These are phyloP conservation scores for Candida lessepsii DNA, from an alignment of 805 yeast species.

Conservation along the genomic window DNA sequence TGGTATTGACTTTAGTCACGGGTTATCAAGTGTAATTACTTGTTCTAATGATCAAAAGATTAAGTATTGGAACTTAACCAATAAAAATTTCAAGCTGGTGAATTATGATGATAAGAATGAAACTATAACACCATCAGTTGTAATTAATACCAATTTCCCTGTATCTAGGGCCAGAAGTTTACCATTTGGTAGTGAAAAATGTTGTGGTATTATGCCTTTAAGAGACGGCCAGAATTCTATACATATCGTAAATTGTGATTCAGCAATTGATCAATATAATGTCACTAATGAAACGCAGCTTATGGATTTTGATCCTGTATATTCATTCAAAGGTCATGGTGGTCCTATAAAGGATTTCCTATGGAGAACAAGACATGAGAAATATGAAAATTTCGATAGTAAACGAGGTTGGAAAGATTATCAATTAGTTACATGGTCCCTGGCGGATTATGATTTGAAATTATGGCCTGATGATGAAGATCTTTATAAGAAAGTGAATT, in stretches of 20 bases:
- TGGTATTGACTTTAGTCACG: conserved; percentile 79
- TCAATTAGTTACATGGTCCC: conserved; percentile 92
- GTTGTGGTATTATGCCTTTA: conserved; percentile 87
- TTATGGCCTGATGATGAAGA: conserved; percentile 66
- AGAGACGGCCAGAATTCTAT: conserved; percentile 77
- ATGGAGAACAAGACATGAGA: conserved; percentile 62
- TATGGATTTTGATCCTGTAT: conserved; percentile 42
- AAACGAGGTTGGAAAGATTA: conserved; percentile 72
- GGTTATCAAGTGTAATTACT: conserved; percentile 61
- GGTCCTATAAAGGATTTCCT: conserved; percentile 85
- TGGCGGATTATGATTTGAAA: conserved; percentile 73
- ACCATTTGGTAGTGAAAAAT: conserved; percentile 75
- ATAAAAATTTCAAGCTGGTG: conserved; percentile 20
- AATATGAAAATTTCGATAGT: conserved; percentile 45
- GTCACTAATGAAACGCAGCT: conserved; percentile 25
- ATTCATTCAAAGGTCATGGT: conserved; percentile 74
- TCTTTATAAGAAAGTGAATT: conserved; percentile 35
- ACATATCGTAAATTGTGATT: conserved; percentile 51
- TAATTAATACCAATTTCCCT: conserved; percentile 75
- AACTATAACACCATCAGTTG: conserved; percentile 47
- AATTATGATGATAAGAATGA: conserved; percentile 6
- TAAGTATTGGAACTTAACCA: conserved; percentile 70
- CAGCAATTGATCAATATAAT: conserved; percentile 28
- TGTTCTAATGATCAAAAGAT: conserved; percentile 86
- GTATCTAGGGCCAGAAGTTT: conserved; percentile 84